Conservation (phyloP, 805 yeast species). For the Suhomyces emberorum region DNA sequence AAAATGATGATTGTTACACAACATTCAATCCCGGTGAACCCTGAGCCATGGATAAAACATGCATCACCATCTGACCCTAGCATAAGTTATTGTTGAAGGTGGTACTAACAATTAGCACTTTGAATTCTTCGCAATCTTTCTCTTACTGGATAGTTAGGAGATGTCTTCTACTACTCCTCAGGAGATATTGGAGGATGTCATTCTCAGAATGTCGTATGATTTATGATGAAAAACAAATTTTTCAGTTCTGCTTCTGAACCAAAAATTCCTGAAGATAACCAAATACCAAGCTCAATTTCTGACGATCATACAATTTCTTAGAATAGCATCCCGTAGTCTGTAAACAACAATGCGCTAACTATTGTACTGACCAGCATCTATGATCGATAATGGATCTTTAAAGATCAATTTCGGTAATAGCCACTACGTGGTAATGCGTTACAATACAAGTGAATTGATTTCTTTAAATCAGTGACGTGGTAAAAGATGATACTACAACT, state of each 20-base stretch:
- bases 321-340: too few species aligned
- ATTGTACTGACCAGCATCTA: too few species aligned
- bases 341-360: too few species aligned
- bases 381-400: too few species aligned
- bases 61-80: conserved; percentile 93
- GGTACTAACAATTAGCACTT: conserved; percentile 3
- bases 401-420: too few species aligned
- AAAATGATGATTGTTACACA: conserved; percentile 16
- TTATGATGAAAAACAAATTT: conserved; percentile 58
- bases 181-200: conserved; percentile 1
- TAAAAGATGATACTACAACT: too few species aligned
- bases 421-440: too few species aligned
- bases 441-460: too few species aligned
- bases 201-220: background rate
- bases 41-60: conserved; percentile 86
- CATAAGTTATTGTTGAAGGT: background rate
- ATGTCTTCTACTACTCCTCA: background rate
- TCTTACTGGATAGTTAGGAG: background rate
- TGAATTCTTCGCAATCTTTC: too few species aligned
- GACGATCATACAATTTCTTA: conserved; percentile 20
- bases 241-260: conserved; percentile 99
- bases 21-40: conserved; percentile 45
- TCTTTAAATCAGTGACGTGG: too few species aligned
- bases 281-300: conserved; percentile 60
- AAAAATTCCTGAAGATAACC: conserved; percentile 68